phyloP scores from a whole-genome alignment of 2,329 filamentous ascomycete genomes.

The Colletotrichum horii region DNA sequence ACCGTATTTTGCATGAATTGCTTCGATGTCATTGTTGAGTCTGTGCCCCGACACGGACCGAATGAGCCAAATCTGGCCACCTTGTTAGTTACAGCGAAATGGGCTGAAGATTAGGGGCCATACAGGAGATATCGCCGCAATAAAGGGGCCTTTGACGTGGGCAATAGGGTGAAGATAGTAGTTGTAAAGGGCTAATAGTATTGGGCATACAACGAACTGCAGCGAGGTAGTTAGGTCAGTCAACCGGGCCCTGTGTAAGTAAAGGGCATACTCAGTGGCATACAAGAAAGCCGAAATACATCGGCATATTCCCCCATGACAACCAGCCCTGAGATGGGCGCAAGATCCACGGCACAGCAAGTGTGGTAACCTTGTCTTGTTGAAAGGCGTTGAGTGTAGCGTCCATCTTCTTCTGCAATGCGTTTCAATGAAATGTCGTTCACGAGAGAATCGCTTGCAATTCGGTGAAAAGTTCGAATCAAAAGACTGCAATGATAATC shows the following conservation, averaged over 20 bases:
- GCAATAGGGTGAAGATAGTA: not conserved
- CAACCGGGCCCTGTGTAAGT: not conserved
- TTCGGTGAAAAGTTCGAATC: not conserved
- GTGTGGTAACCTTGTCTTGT: not conserved
- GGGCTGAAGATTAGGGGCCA: fast-evolving
- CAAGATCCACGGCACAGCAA: not conserved
- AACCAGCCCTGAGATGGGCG: not conserved
- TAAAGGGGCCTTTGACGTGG: not conserved
- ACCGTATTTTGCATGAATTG: not conserved
- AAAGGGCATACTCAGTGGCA: not conserved
- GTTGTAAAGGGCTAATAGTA: not conserved
- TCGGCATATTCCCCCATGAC: not conserved
- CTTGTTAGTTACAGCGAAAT: not conserved
- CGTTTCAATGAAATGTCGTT: not conserved
- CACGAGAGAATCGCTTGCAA: not conserved
- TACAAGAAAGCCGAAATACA: not conserved
- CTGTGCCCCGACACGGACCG: not conserved
- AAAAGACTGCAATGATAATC: not conserved
- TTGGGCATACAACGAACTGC: not conserved
- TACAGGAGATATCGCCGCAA: not conserved
- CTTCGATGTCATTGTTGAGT: slow-evolving; percentile 7
- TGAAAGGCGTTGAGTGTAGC: not conserved
- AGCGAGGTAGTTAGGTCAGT: not conserved
- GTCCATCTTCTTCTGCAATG: not conserved
- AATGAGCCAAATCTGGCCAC: not conserved